Base-by-base conservation (phyloP, 1,139 yeast genomes). In the Zygotorulaspora mrakii region DNA sequence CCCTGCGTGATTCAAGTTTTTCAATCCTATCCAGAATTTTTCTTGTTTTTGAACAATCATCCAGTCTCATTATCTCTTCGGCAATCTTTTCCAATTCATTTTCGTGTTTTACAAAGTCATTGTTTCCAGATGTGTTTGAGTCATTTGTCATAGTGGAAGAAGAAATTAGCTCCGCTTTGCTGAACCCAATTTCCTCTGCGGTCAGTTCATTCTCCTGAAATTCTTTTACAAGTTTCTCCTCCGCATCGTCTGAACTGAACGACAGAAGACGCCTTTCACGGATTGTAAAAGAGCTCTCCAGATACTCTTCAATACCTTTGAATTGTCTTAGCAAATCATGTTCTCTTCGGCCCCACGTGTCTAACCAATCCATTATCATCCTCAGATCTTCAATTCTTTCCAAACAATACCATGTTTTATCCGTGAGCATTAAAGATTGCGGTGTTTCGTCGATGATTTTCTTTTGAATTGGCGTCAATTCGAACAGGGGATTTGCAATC, bases 271-370 rank as follows among this genome's bases (percentile, higher is more conserved):
- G 7, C 78, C 77, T 46, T 69, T 76, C 39, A 70, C 95, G 73
- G 1, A 86, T 76, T 12, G 65, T 67, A 57, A 85, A 75, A 53
- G 88, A 75, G 9, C 71, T 67, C 14, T 62, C 57, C 12, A 89
- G 73, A 13, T 74, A 72, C 8, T 75, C 80, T 49, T 76, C 73
- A 5, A 79, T 70, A 3, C 66, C 64, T 7, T 62, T 50, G 37
- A 88, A 62, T 54, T 86, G 95, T 48, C 81, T 81, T 26, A 75
- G 65, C 33, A 91, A 69, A 28, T 67, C 70, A 7, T 79, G 70
- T 57, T 91, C 98, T 33, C 96, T 70, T 38, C 67, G 68, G 3
- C 97, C 97, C 72, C 80, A 76, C 5, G 77, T 80, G 53, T 82
- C 79, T 40, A 89, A 69, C 87, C 94, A 84, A 9, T 65, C 57